phyloP scores from a whole-genome alignment of 164 flowering plant genomes.

The Chloranthus sessilifolius region DNA sequence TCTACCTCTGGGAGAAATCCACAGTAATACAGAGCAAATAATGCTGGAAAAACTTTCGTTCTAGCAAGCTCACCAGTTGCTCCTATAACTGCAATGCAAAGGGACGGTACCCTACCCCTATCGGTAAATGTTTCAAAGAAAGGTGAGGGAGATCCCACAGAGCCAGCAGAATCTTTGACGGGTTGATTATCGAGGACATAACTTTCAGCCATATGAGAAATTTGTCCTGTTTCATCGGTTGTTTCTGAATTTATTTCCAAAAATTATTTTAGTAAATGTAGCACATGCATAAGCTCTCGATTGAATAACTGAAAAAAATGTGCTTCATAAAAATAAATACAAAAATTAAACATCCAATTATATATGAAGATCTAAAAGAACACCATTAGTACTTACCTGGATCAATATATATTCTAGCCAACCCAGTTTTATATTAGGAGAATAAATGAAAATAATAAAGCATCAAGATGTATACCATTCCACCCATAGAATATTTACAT shows the following conservation, averaged over 20 bases:
- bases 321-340: background rate
- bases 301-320: background rate
- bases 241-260: constrained; percentile 10
- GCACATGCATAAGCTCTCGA: background rate
- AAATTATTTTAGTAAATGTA: background rate
- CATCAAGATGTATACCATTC: too few relatives aligned
- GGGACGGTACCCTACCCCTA: constrained; percentile 25
- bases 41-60: constrained; percentile 67
- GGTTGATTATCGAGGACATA: constrained; percentile 10
- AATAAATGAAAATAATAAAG: too few relatives aligned
- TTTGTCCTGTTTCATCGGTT: constrained; percentile 9
- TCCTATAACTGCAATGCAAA: constrained; percentile 65
- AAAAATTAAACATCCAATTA: background rate
- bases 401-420: too few relatives aligned
- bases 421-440: too few relatives aligned
- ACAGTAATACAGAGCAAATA: constrained; percentile 67
- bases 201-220: constrained; percentile 7
- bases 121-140: constrained; percentile 15
- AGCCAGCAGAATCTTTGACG: constrained; percentile 4
- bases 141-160: constrained; percentile 17
- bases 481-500: too few relatives aligned
- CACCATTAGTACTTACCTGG: too few relatives aligned
- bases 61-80: constrained; percentile 73
- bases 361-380: too few relatives aligned
- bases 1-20: constrained; percentile 70